phyloP scores from a whole-genome alignment of 441 rosid genomes.

The Raphanus hybrid region DNA sequence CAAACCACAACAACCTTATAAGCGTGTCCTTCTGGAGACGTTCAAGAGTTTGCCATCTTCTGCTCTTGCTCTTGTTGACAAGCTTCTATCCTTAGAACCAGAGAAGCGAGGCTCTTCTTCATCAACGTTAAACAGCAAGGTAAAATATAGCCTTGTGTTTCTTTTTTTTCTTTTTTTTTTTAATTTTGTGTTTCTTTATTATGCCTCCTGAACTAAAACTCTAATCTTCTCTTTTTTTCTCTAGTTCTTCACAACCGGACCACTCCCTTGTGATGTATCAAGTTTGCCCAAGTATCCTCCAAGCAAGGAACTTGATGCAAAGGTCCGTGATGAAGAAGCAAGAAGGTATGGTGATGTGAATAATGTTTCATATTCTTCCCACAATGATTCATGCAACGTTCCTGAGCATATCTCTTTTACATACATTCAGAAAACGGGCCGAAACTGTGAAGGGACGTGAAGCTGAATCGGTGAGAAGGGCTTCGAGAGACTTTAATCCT shows the following conservation, averaged over 20 bases:
- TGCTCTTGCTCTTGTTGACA: conserved; percentile 69
- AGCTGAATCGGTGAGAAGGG: conserved; percentile 65
- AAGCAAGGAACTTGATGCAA: conserved; percentile 79
- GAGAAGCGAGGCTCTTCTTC: conserved; percentile 66
- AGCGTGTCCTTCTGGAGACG: conserved; percentile 59
- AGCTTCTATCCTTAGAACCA: conserved; percentile 77
- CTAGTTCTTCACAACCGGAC: conserved; percentile 72
- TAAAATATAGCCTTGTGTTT: conserved; percentile 22
- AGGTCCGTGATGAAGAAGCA: conserved; percentile 64
- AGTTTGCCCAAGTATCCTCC: conserved; percentile 75
- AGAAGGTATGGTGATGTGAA: conserved; percentile 62
- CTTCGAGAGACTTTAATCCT: conserved; percentile 46
- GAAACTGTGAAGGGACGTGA: conserved; percentile 61
- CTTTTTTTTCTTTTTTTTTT: background rate
- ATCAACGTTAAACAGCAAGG: conserved; percentile 73
- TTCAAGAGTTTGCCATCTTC: conserved; percentile 66
- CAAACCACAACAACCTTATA: conserved; percentile 79
- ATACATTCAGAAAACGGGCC: conserved; percentile 58
- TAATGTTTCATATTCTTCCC: background rate
- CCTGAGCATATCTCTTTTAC: background rate
- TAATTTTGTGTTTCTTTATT: background rate
- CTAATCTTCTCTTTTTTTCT: background rate
- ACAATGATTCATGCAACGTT: conserved; percentile 10
- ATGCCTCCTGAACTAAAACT: background rate
- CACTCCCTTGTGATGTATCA: conserved; percentile 68